Base-by-base conservation (phyloP, 2,329 filamentous ascomycete genomes). In the Penicillium sp. region DNA sequence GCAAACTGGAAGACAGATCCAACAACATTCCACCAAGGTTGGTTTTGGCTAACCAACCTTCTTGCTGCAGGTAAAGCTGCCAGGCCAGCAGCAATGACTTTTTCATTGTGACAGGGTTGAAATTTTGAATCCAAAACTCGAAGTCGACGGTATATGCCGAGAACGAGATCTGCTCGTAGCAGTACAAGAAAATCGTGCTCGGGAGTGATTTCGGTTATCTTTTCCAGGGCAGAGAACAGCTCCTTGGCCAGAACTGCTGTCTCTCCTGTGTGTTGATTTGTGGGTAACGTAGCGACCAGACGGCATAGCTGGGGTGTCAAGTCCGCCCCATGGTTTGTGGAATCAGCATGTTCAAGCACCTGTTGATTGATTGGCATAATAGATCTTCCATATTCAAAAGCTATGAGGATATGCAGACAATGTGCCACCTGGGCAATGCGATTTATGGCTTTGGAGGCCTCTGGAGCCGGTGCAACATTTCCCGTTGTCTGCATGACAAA, bases 11-110 rank as follows among this genome's bases (percentile, higher is more conserved):
- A 78, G 0, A 70, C 65, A 0, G 70, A 69, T 41, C 70, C 69
- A 2, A 77, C 56, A 1, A 75, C 64, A 51, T 76, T 76, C 75
- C 75, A 78, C 74, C 74, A 77, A 3, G 73, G 73, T 15, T 63
- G 67, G 7, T 65, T 60, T 34, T 63, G 63, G n/a, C 66, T 62
- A 3, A 71, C 64, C 3, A 76, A 52, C 17, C 63, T 63, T 5
- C 60, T 59, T 4, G 73, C 68, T 3, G 74, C 71, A 7, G 60
- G 58, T 1, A 75, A 55, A 7, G 72, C 68, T 18, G 59, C 54
- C 21, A 64, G 66, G 1, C 74, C 72, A 15, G 70, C 64, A 9
- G 55, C 55, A 23, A 76, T 64, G 23, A 76, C 67, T 1, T 65
- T 60, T 12, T 70, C 67, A n/a, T 71, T 64, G 17, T 68, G 67